Conservation (phyloP, 805 yeast genomes). For the Metschnikowia colocasiae region DNA sequence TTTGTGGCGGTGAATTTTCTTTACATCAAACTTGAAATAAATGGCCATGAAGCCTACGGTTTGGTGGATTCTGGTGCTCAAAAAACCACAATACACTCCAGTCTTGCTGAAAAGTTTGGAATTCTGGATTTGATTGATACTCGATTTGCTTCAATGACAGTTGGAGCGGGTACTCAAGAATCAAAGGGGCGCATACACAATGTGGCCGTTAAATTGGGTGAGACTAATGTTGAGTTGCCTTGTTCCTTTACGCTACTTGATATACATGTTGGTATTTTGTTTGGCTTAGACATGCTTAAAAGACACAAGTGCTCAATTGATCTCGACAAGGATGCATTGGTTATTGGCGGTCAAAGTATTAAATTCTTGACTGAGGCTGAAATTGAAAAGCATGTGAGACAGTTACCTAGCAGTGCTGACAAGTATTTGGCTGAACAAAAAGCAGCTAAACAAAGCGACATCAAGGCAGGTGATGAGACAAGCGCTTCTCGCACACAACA, state of each 20-base stretch:
- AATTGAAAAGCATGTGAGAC: conserved; percentile 37
- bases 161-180: conserved; percentile 82
- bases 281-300: conserved; percentile 89
- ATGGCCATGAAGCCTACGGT: conserved; percentile 80
- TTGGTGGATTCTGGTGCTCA: conserved; percentile 98
- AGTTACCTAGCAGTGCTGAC: background rate
- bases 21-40: conserved; percentile 71
- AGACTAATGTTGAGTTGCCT: conserved; percentile 36
- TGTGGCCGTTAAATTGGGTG: conserved; percentile 78
- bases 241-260: conserved; percentile 51
- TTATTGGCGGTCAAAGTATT: conserved; percentile 70
- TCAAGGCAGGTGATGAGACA: background rate
- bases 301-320: conserved; percentile 84
- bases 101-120: conserved; percentile 69
- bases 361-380: conserved; percentile 72
- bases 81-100: conserved; percentile 75
- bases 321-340: conserved; percentile 58
- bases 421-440: background rate
- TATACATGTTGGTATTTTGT: conserved; percentile 63
- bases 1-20: conserved; percentile 83
- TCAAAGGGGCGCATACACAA: conserved; percentile 85
- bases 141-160: conserved; percentile 76
- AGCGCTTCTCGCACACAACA: background rate
- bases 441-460: background rate
- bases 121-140: conserved; percentile 71